Conservation (phyloP, 768 basidiomycete species). For the Candolleomyces efflorescens region DNA sequence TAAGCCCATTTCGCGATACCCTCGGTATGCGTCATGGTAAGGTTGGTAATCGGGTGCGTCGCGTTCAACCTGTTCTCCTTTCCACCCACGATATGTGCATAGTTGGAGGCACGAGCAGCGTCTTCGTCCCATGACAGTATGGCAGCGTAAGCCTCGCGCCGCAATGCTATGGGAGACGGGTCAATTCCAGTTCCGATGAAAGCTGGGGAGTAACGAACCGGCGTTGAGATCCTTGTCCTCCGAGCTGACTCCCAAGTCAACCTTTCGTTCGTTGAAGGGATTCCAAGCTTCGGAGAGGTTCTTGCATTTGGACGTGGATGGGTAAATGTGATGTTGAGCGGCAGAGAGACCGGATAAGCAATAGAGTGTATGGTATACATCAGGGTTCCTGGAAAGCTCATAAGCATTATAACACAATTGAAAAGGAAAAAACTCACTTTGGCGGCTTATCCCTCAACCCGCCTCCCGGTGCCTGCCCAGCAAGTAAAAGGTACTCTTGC, state of each 20-base stretch:
- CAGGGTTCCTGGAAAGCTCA: slow-evolving; percentile 56
- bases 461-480: slow-evolving; percentile 81
- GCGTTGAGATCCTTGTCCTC: neutral
- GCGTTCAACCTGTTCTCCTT: slow-evolving; percentile 28
- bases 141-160: slow-evolving; percentile 9
- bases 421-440: slow-evolving; percentile 49
- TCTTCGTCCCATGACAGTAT: slow-evolving; percentile 28
- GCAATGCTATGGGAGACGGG: neutral
- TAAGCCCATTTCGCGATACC: slow-evolving; percentile 26
- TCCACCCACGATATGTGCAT: slow-evolving; percentile 23
- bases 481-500: slow-evolving; percentile 83
- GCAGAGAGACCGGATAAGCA: slow-evolving; percentile 86
- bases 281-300: slow-evolving; percentile 19
- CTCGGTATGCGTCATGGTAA: slow-evolving; percentile 34
- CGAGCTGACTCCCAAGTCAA: neutral
- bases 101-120: neutral
- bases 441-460: slow-evolving; percentile 95
- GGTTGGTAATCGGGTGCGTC: slow-evolving; percentile 30
- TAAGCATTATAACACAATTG: neutral
- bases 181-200: neutral
- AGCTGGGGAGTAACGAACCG: neutral
- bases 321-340: slow-evolving; percentile 76
- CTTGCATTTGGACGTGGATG: slow-evolving; percentile 28
- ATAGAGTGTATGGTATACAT: slow-evolving; percentile 93
- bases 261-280: neutral